Evolutionary conservation across 2,329 filamentous ascomycete species (phyloP).

Genomic region (Cercospora citrullina): DNA sequence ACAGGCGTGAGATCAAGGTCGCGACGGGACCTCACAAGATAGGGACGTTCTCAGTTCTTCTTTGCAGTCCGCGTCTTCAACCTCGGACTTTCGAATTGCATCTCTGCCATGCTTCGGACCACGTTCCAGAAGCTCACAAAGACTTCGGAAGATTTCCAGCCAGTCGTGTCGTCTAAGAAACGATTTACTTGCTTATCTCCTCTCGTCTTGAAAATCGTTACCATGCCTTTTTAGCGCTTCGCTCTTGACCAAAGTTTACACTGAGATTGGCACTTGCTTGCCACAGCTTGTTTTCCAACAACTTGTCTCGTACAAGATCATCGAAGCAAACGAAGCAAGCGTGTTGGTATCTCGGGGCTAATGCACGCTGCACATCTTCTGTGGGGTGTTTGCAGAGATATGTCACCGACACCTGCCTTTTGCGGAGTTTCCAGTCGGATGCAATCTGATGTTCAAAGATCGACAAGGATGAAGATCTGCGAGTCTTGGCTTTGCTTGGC

Average conservation of each 20-base stretch:
- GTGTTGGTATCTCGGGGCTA: constrained; percentile 1
- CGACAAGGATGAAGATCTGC: constrained; percentile 5
- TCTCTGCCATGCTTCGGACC: not conserved
- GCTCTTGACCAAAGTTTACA: not conserved
- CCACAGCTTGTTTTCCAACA: not conserved
- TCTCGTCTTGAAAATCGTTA: not conserved
- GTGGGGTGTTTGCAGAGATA: not conserved
- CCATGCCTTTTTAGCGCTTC: not conserved
- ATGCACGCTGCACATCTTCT: not conserved
- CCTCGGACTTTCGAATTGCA: not conserved
- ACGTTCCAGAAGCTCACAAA: not conserved
- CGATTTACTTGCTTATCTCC: not conserved
- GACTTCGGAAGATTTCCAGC: not conserved
- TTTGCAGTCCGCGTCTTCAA: not conserved
- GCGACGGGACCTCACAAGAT: not conserved
- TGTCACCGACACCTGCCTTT: constrained; percentile 16
- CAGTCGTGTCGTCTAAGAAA: not conserved
- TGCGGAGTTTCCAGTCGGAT: constrained; percentile 12
- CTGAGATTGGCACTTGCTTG: not conserved
- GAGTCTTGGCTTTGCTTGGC: not conserved
- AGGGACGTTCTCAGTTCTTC: not conserved
- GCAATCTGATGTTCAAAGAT: constrained; percentile 18
- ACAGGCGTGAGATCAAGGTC: not conserved
- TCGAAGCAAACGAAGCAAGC: not conserved
- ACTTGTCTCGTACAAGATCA: constrained; percentile 4